Evolutionary conservation across 225 moss, liverwort and hornwort species (phyloP), one percentile per base, ranked within the genome.

Genomic region (Takakia lepidozioides): DNA sequence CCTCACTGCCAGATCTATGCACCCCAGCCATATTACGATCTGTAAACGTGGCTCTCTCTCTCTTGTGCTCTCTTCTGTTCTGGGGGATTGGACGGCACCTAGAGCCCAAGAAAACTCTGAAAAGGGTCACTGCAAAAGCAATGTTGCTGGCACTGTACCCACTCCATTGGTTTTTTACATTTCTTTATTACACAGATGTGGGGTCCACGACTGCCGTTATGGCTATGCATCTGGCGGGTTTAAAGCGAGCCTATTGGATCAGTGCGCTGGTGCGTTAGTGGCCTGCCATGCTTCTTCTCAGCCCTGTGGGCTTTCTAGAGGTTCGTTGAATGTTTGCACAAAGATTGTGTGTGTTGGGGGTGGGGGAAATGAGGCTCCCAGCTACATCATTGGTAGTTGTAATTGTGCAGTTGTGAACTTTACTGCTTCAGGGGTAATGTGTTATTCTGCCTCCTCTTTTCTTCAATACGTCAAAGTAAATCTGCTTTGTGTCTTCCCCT

Each of bases 141-240:
- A 48, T 85, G 39, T 65, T 78, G 57, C 78, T 95, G 36, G 79
- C 95, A 29, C 66, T 87, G 26, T 95, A 90, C 50, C 95, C 95
- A 24, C 78, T 95, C 6, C 95, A 95, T 51, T 95, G 90, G 95
- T 95, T 95, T 60, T 95, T 90, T 49, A 58, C 55, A 37, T 77
- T 90, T 60, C 55, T 95, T 44, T 95, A 90, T 35, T 98, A 98
- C 45, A 98, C 90, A 68, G 84, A 93, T 55, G 61, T 86, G 62
- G 80, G 81, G 19, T 93, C 93, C 27, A 88, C 86, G 15, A 78
- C 81, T 22, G 76, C 83, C 19, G 86, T 88, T 21, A 75, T 86
- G 74, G 81, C 81, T 29, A 84, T 88, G 83, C 78, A 88, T 49
- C 61, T 93, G 44, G 73, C 72, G 22, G 74, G 66, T 63, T 69